A percentile compares a stretch with the other conserved stretches of the same genome.
These are phyloP conservation scores for Phaeosphaeria sp. DNA, from an alignment of 2,329 filamentous ascomycete genomes.

Conservation along the genomic window DNA sequence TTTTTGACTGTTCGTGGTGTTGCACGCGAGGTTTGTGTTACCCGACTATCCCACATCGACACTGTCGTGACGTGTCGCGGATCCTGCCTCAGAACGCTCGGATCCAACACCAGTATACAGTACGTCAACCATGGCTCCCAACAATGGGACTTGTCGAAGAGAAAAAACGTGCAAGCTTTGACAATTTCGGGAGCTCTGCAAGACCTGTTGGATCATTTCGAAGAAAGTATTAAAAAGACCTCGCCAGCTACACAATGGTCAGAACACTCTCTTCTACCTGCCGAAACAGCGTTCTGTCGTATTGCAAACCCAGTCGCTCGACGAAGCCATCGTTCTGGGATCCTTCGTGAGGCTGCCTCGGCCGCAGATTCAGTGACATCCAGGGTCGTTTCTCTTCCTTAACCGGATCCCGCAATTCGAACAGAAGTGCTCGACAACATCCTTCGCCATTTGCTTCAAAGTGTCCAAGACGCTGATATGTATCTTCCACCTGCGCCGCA, in stretches of 20 bases:
- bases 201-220: too few relatives aligned
- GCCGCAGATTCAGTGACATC: background rate
- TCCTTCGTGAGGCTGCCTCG: background rate
- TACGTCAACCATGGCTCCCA: too few relatives aligned
- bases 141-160: too few relatives aligned
- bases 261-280: background rate
- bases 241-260: background rate
- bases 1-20: too few relatives aligned
- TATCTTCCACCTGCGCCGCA: background rate
- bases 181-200: too few relatives aligned
- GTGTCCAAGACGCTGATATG: background rate
- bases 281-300: background rate
- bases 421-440: background rate
- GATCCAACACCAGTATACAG: too few relatives aligned
- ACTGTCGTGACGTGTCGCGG: too few relatives aligned
- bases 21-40: too few relatives aligned
- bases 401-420: background rate
- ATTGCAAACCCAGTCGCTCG: background rate
- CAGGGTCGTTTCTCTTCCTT: background rate
- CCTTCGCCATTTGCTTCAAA: constrained; percentile 1
- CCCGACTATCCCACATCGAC: too few relatives aligned
- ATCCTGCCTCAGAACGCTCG: too few relatives aligned
- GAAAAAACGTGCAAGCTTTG: too few relatives aligned
- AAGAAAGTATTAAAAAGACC: too few relatives aligned
- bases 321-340: background rate